Conservation (phyloP, 768 basidiomycete genomes). For the Tylopilus sp. region DNA sequence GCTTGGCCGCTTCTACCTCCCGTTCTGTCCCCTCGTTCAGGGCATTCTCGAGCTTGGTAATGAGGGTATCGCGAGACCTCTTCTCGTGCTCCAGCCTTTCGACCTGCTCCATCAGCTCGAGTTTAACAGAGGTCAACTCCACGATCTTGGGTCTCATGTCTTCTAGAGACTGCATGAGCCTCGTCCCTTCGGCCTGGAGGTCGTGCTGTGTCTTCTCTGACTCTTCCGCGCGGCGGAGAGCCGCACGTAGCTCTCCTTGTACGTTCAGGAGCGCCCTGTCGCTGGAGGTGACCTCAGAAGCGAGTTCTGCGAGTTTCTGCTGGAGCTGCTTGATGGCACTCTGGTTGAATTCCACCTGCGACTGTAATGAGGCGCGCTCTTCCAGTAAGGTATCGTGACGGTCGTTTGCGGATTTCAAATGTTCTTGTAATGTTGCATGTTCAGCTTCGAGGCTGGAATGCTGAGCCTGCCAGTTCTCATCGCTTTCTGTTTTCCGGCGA, state of each 20-base stretch:
- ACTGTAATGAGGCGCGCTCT: slow-evolving; percentile 49
- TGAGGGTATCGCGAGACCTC: slow-evolving; percentile 52
- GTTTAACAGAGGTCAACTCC: slow-evolving; percentile 68
- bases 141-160: slow-evolving; percentile 86
- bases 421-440: slow-evolving; percentile 37
- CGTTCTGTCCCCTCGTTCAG: slow-evolving; percentile 54
- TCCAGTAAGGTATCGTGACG: slow-evolving; percentile 47
- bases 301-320: slow-evolving; percentile 54
- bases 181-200: slow-evolving; percentile 75
- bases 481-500: slow-evolving; percentile 39
- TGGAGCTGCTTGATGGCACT: slow-evolving; percentile 50
- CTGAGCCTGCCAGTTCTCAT: slow-evolving; percentile 46
- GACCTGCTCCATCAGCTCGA: slow-evolving; percentile 64
- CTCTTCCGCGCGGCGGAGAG: slow-evolving; percentile 67
- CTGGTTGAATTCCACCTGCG: slow-evolving; percentile 45
- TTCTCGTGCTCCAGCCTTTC: slow-evolving; percentile 53
- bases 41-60: slow-evolving; percentile 58
- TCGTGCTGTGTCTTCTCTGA: slow-evolving; percentile 69
- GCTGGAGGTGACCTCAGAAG: slow-evolving; percentile 49
- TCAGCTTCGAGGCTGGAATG: slow-evolving; percentile 45
- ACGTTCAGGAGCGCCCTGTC: slow-evolving; percentile 55
- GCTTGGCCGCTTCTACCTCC: slow-evolving; percentile 43
- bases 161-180: slow-evolving; percentile 74
- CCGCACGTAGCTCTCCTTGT: slow-evolving; percentile 63
- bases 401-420: slow-evolving; percentile 42